Evolutionary conservation across 495 filamentous ascomycete species (phyloP), one percentile per base, ranked within the genome.

Genomic region (Penicillium salamii): DNA sequence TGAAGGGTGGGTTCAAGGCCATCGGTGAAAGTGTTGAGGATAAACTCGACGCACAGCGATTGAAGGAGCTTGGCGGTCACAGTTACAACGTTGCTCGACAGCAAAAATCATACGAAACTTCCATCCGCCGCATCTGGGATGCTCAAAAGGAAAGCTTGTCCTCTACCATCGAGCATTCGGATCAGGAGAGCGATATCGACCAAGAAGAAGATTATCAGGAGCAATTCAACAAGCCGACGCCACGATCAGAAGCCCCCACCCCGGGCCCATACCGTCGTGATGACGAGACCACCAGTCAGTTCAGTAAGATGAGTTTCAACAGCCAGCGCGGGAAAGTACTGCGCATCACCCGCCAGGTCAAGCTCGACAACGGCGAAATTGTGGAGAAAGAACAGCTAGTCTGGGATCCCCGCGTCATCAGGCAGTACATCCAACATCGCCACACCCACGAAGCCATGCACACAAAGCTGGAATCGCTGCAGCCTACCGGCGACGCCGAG

Each of bases 1-100:
- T 99, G 93, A 99, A 99, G 66, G 93, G 93, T 38, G 93, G 93
- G 2, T 99, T 93, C 70, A 89, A 95, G 57, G 87, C 90, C 24
- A 78, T 90, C 49, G 88, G 92, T 8, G 90, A 96, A 58, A 92
- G 90, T 55, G 87, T 90, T 2, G 80, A 87, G 32, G 89, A 95
- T 40, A 95, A 89, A 50, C 81, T 95, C 32, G 87, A 89, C 46
- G 84, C 83, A n/a, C 79, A 87, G 52, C 81, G 88, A 54, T 77
- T 86, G 47, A 95, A 95, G 59, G 91, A 93, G 20, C 88, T 91
- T 51, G 90, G 91, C 28, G 92, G 93, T 2, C 93, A 99, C 65
- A 88, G 84, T 62, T 99, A 99, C 72, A 99, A 99, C 55, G 93
- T 99, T 47, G 90, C 90, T 49, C 78, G 83, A 45, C 93, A 99